Percentiles rank a stretch among this genome's conserved stretches.
These are phyloP conservation scores for Agapanthus africanus DNA, from an alignment of 106 monocot species.

Conservation along the genomic window DNA sequence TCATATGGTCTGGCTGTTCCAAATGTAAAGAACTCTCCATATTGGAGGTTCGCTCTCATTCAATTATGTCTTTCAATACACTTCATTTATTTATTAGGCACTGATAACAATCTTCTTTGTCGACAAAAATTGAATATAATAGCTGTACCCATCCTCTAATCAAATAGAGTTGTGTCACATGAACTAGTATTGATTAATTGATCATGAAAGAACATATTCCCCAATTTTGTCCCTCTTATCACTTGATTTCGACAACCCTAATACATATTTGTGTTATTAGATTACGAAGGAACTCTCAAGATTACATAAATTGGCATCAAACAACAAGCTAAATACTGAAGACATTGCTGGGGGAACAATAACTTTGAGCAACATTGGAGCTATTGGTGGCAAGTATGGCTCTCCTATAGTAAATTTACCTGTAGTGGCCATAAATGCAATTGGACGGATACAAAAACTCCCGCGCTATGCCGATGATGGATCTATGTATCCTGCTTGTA, in stretches of 20 bases:
- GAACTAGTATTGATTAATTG: too few species aligned
- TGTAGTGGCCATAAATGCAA: constrained; percentile 85
- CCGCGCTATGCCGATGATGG: constrained; percentile 69
- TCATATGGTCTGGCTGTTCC: constrained; percentile 87
- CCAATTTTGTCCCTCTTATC: too few species aligned
- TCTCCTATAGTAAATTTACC: constrained; percentile 85
- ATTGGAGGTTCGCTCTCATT: constrained; percentile 57
- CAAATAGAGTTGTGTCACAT: too few species aligned
- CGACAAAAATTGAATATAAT: too few species aligned
- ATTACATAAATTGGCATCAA: constrained; percentile 65
- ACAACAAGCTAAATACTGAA: constrained; percentile 70
- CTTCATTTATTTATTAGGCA: too few species aligned
- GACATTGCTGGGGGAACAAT: constrained; percentile 82
- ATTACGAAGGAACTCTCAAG: constrained; percentile 80
- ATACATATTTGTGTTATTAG: too few species aligned
- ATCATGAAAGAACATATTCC: too few species aligned
- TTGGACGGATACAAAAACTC: constrained; percentile 78
- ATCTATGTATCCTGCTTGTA: constrained; percentile 60
- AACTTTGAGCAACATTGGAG: constrained; percentile 94
- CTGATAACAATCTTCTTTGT: too few species aligned
- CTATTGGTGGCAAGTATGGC: constrained; percentile 90
- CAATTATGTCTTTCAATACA: too few species aligned
- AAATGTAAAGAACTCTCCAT: constrained; percentile 90
- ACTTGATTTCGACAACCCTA: too few species aligned
- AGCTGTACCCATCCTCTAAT: too few species aligned